phyloP scores from a whole-genome alignment of 306 rosid species.

The Purshia tridentata region DNA sequence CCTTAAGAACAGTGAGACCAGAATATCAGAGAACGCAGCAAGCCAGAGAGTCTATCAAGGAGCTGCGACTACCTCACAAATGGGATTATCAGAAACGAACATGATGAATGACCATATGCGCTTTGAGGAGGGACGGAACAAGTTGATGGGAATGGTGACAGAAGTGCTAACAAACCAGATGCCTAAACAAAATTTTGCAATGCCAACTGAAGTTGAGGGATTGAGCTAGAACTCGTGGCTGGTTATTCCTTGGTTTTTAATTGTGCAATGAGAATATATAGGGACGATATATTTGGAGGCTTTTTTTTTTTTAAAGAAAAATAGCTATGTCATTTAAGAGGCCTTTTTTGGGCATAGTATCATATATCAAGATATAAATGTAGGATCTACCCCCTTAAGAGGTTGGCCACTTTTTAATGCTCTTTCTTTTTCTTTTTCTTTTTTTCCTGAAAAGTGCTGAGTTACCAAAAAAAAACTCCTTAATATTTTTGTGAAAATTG shows the following conservation, averaged over 20 bases:
- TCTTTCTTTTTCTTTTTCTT: background rate
- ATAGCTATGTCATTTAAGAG: background rate
- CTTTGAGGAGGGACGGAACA: conserved; percentile 47
- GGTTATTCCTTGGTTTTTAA: background rate
- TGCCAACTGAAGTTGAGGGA: conserved; percentile 60
- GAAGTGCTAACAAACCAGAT: conserved; percentile 47
- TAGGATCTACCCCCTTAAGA: background rate
- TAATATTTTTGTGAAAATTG: too few species aligned
- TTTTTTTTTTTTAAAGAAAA: background rate
- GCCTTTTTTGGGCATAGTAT: background rate
- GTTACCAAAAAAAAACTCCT: background rate
- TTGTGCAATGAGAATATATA: conserved; percentile 17
- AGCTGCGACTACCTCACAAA: conserved; percentile 25
- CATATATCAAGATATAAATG: background rate
- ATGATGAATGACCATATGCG: conserved; percentile 26
- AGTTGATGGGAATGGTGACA: conserved; percentile 48
- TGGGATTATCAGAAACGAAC: conserved; percentile 28
- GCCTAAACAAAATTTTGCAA: conserved; percentile 44
- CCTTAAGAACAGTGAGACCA: conserved; percentile 40
- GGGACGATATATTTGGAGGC: background rate
- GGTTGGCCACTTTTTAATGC: background rate
- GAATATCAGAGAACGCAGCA: conserved; percentile 30
- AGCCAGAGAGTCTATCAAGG: conserved; percentile 32
- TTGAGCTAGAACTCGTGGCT: conserved; percentile 35
- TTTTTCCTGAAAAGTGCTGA: too few species aligned